These are phyloP conservation scores for Boletus subparvulus DNA, from an alignment of 768 basidiomycete species.

Conservation along the genomic window DNA sequence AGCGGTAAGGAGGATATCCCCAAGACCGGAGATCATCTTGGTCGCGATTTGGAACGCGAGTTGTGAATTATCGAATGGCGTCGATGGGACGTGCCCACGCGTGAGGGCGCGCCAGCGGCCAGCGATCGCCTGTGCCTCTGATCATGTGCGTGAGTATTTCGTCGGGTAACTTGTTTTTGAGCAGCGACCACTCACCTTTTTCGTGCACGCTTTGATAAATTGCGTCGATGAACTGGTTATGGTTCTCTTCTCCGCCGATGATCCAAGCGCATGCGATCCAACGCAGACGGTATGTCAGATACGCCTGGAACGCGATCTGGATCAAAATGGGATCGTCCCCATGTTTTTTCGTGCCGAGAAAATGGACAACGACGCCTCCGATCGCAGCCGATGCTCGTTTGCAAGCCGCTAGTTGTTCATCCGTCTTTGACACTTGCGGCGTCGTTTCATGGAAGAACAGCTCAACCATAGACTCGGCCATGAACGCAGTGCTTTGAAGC, in stretches of 20 bases:
- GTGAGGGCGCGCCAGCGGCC: constrained; percentile 47
- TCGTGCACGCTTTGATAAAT: constrained; percentile 38
- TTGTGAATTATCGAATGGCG: constrained; percentile 22
- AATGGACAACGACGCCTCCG: constrained; percentile 26
- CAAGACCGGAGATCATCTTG: constrained; percentile 26
- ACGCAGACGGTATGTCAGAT: constrained; percentile 25
- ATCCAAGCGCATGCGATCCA: constrained; percentile 32
- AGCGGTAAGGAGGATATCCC: constrained; percentile 30
- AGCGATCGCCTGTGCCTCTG: constrained; percentile 46
- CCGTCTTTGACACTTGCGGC: constrained; percentile 9
- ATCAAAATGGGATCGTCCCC: constrained; percentile 36
- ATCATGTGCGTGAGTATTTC: neutral
- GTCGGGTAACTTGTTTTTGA: neutral
- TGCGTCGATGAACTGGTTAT: constrained; percentile 22
- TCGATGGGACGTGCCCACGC: constrained; percentile 29
- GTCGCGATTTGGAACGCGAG: constrained; percentile 23
- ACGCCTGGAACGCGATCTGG: constrained; percentile 38
- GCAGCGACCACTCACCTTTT: constrained; percentile 29
- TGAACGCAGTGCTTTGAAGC: constrained; percentile 46
- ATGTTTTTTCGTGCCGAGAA: constrained; percentile 30
- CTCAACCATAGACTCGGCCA: constrained; percentile 50
- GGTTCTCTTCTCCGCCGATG: constrained; percentile 26
- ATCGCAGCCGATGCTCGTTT: constrained; percentile 22
- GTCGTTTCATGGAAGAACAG: constrained; percentile 31
- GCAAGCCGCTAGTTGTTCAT: constrained; percentile 25